Conservation (phyloP, 1,139 yeast genomes). For the Wickerhamiella infanticola region DNA sequence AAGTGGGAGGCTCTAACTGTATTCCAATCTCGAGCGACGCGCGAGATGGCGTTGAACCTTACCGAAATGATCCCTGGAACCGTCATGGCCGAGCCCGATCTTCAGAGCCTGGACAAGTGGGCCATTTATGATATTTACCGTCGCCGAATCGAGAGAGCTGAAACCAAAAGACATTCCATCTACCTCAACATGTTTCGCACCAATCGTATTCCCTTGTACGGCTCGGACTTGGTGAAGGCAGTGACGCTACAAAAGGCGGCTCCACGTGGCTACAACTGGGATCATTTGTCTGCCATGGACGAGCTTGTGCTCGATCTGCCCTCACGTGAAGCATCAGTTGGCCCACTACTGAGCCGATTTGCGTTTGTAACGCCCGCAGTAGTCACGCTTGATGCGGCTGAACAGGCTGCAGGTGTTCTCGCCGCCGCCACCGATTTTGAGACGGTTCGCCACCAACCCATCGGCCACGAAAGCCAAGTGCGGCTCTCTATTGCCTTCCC, state of each 20-base stretch:
- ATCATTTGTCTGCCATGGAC: conserved; percentile 14
- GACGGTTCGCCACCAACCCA: conserved; percentile 19
- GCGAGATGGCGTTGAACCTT: conserved; percentile 25
- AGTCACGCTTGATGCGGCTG: conserved; percentile 62
- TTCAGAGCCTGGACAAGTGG: conserved; percentile 39
- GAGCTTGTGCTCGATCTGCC: conserved; percentile 29
- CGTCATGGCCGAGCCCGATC: conserved; percentile 27
- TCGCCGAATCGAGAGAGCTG: conserved; percentile 33
- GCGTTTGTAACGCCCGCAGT: conserved; percentile 83
- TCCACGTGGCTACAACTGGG: conserved; percentile 20
- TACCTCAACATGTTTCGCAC: conserved; percentile 38
- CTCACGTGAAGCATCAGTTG: conserved; percentile 31
- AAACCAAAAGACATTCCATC: conserved; percentile 38
- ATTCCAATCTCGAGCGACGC: conserved; percentile 34
- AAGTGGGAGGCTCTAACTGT: conserved; percentile 30
- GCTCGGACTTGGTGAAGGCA: conserved; percentile 14
- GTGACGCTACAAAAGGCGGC: conserved; percentile 4
- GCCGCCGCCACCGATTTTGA: conserved; percentile 15
- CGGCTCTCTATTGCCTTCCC: conserved; percentile 91
- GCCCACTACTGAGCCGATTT: conserved; percentile 50
- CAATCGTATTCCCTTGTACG: conserved; percentile 22
- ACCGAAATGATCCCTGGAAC: conserved; percentile 11
- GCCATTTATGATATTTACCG: conserved; percentile 38
- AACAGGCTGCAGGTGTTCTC: conserved; percentile 34
- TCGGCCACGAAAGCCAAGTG: conserved; percentile 75